phyloP scores from a whole-genome alignment of 2,329 filamentous ascomycete species.

The Venturia nashicola region DNA sequence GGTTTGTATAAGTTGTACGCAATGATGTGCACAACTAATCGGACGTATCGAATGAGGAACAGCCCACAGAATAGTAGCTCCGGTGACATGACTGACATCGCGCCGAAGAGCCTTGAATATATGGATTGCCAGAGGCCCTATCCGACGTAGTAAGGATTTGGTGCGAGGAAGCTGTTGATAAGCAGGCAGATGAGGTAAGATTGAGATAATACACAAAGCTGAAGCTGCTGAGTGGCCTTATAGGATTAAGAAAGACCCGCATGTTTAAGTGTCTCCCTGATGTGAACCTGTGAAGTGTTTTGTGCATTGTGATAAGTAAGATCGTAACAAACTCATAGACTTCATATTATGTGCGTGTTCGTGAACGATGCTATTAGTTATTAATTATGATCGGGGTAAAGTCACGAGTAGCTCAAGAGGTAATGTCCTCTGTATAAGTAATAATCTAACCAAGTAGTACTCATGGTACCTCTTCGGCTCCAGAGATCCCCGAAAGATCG shows the following conservation, averaged over 20 bases:
- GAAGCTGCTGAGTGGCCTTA: not conserved
- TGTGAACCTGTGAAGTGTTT: not conserved
- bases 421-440: no score
- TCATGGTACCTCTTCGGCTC: no score
- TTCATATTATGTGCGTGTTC: no score
- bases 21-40: slow-evolving; percentile 32
- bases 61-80: slow-evolving; percentile 19
- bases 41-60: slow-evolving; percentile 36
- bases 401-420: no score
- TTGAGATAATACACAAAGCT: not conserved
- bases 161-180: not conserved
- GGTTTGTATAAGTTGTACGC: slow-evolving; percentile 31
- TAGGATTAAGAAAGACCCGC: not conserved
- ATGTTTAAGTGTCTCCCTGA: not conserved
- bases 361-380: no score
- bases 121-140: not conserved
- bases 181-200: not conserved
- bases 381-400: no score
- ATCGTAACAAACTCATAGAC: not conserved
- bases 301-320: not conserved
- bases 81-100: not conserved
- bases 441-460: no score
- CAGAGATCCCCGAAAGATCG: no score
- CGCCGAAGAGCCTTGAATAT: no score
- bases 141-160: not conserved